phyloP scores from a whole-genome alignment of 2,329 filamentous ascomycete genomes.

The Aspergillus sp. region DNA sequence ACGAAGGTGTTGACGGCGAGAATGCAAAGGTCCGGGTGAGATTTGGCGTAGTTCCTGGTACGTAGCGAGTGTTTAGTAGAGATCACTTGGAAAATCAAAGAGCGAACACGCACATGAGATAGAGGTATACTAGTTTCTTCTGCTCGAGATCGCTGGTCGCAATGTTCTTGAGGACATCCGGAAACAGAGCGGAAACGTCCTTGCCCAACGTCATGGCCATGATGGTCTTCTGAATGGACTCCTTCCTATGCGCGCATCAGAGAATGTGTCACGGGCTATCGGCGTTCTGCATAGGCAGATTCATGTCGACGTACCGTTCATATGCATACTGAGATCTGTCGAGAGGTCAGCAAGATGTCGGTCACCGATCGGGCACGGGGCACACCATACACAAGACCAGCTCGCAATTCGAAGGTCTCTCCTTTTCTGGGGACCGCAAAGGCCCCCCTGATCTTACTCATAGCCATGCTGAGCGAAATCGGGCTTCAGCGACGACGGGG shows the following conservation, averaged over 20 bases:
- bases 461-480: constrained; percentile 66
- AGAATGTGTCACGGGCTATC: not conserved
- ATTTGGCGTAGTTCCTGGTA: constrained; percentile 95
- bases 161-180: constrained; percentile 98
- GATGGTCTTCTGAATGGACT: constrained; percentile 99
- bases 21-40: constrained; percentile 96
- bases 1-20: constrained; percentile 99
- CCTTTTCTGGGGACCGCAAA: constrained; percentile 93
- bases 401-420: constrained; percentile 95
- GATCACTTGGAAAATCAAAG: not conserved
- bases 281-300: not conserved
- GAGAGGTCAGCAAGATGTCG: constrained; percentile 37
- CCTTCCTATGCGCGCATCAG: constrained; percentile 64
- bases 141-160: constrained; percentile 92
- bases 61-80: constrained; percentile 24
- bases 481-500: constrained; percentile 39
- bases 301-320: constrained; percentile 63
- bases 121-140: constrained; percentile 99
- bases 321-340: constrained; percentile 93
- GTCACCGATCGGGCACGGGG: constrained; percentile 17
- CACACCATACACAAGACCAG: constrained; percentile 70
- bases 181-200: constrained; percentile 95
- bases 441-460: constrained; percentile 92
- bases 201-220: constrained; percentile 99
- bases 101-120: constrained; percentile 73